Base-by-base conservation (phyloP, 1,139 yeast genomes). In the Wickerhamomyces sp. region DNA sequence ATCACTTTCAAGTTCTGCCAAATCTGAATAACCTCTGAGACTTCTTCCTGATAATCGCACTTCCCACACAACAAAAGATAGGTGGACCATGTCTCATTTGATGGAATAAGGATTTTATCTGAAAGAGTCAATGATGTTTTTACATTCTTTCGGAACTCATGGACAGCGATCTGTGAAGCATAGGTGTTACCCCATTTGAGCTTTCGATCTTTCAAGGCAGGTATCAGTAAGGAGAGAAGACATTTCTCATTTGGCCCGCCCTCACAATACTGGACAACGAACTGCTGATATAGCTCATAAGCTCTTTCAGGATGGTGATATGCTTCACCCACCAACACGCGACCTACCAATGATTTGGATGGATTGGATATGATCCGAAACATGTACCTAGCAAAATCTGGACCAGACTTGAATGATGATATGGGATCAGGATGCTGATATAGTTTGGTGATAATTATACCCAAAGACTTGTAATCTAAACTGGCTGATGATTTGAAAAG, bases 101-200 rank as follows among this genome's bases (percentile, higher is more conserved):
- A 65, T 0, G 89, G 86, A 38, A 65, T 64, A 4, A 78, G 51
- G 6, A 60, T 47, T 27, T 64, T 68, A 6, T 56, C 52, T 6
- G 50, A 40, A 31, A 62, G 69, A 36, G 64, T 46, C 9, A 36
- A 56, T 27, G 47, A 58, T 52, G 37, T 65, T 57, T 52, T 69
- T 41, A 49, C 67, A 56, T 66, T 62, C 46, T 43, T 60, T 47
- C 76, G 73, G 61, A 82, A 79, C 57, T 83, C 87, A 37, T 69
- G 73, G 7, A 81, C 71, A 0, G 86, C 82, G 14, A 81, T 68
- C 52, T 82, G 88, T 1, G 84, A 71, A 0, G 90, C 86, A 48
- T 65, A 75, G 33, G 74, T 50, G 1, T 66, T 67, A 6, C 67
- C 77, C 85, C 86, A 80, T 14, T 64, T 49, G 6, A 61, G 54